Evolutionary conservation across 2,329 filamentous ascomycete genomes (phyloP).

Genomic region (Stemphylium vesicarium): DNA sequence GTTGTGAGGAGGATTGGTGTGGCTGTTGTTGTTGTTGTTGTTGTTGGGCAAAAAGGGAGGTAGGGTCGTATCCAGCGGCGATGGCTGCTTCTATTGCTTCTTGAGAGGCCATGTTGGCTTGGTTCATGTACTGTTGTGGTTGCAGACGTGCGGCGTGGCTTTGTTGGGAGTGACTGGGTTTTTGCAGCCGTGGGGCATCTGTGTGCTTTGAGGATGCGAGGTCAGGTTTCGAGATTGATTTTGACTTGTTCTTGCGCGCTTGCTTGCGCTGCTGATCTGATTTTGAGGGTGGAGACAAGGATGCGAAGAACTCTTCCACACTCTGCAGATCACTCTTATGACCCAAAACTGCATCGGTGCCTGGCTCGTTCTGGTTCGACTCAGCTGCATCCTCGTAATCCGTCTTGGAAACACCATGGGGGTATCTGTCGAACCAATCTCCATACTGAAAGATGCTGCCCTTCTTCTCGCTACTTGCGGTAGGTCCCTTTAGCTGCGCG

Average conservation of each 20-base stretch:
- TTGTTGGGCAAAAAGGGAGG: slow-evolving; percentile 34
- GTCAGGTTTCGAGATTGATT: slow-evolving; percentile 41
- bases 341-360: slow-evolving; percentile 86
- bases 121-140: slow-evolving; percentile 39
- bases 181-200: slow-evolving; percentile 31
- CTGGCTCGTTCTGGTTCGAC: slow-evolving; percentile 73
- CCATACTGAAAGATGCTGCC: slow-evolving; percentile 86
- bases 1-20: slow-evolving; percentile 33
- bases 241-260: slow-evolving; percentile 54
- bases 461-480: slow-evolving; percentile 42
- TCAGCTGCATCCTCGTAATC: slow-evolving; percentile 80
- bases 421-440: slow-evolving; percentile 96
- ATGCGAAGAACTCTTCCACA: slow-evolving; percentile 92
- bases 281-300: slow-evolving; percentile 68
- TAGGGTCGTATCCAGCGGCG: slow-evolving; percentile 37
- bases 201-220: slow-evolving; percentile 29
- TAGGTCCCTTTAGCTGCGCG: slow-evolving; percentile 72
- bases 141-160: slow-evolving; percentile 34
- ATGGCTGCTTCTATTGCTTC: slow-evolving; percentile 36
- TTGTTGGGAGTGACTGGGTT: slow-evolving; percentile 29
- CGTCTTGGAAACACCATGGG: slow-evolving; percentile 83
- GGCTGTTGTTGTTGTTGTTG: slow-evolving; percentile 24
- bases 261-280: slow-evolving; percentile 57
- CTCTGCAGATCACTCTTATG: slow-evolving; percentile 91
- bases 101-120: slow-evolving; percentile 40